Percentiles rank a stretch among this genome's conserved stretches.
Evolutionary conservation across 768 basidiomycete species (phyloP).

Genomic region (Filobasidium floriforme): DNA sequence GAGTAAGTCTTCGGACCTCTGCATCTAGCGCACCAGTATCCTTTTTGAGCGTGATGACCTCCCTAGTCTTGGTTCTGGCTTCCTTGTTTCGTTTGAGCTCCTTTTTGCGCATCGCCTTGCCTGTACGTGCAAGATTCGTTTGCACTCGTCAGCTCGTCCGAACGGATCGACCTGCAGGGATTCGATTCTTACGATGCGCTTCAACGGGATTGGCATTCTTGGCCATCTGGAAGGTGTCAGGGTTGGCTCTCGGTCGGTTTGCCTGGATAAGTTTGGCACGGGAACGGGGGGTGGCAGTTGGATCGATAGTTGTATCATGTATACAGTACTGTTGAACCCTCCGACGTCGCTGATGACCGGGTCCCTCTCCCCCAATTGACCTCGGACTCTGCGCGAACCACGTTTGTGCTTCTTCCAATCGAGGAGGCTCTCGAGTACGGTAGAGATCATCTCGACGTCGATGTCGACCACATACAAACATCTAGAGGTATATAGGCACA

Average conservation of each 20-base stretch:
- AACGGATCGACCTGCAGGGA: background rate
- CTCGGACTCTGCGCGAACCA: background rate
- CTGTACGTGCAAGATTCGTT: constrained; percentile 47
- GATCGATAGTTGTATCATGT: too few relatives aligned
- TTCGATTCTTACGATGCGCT: constrained; percentile 58
- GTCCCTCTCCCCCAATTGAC: background rate
- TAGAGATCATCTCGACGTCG: background rate
- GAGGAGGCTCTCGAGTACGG: too few relatives aligned
- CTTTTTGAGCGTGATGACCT: constrained; percentile 88
- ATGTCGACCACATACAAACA: background rate
- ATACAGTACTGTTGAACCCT: too few relatives aligned
- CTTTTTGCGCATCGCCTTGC: constrained; percentile 86
- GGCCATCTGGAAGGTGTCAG: constrained; percentile 52
- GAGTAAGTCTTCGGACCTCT: constrained; percentile 52
- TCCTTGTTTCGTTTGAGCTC: constrained; percentile 96
- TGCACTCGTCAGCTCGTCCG: background rate
- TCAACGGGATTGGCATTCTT: constrained; percentile 92
- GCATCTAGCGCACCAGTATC: constrained; percentile 79
- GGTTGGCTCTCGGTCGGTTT: background rate
- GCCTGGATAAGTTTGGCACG: background rate
- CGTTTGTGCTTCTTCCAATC: background rate
- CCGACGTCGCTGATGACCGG: background rate
- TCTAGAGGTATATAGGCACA: background rate
- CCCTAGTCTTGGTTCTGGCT: constrained; percentile 68
- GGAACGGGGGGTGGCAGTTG: too few relatives aligned